Base-by-base conservation (phyloP, 768 basidiomycete genomes). In the Sporobolomyces pararoseus region DNA sequence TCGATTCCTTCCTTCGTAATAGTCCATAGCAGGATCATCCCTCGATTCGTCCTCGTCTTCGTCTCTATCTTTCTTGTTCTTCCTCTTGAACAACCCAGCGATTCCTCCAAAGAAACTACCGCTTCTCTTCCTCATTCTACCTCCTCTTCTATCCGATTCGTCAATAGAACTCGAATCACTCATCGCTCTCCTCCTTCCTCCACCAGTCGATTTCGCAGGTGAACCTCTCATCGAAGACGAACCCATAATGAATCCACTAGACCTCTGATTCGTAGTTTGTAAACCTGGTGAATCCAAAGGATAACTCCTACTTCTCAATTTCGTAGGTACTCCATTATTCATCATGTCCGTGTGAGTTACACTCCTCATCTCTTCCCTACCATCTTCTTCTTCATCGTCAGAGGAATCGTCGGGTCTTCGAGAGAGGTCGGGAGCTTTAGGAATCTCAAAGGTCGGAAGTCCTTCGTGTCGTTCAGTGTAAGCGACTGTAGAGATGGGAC, bases 41-140 rank as follows among this genome's bases (percentile, higher is more conserved):
- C n/a, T 13, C 46, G 10, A 12, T 6, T 23, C 34, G 13, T 46
- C 63, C 42, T 46, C 51, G 23, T 55, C 46, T 32, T 60, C 64
- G 27, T 29, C 52, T 31, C 60, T 46, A n/a, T 61, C 53, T 59
- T 64, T 47, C 50, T 53, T 55, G 29, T 52, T 37, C 46, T 65
- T 57, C 27, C 68, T 49, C 23, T 58, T 44, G 58, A 73, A 73
- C n/a, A 73, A 42, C 37, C n/a, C 35, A 35, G 65, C 68, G 23
- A 73, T 47, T 7, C 68, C 68, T 13, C 72, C 72, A 23, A 73
- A 58, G 63, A 73, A 73, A 34, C 42, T 50, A 3, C 67, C 68
- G 21, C 64, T 49, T 16, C 71, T 35, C 54, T 66, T 68, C 25
- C 63, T 51, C 27, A 37, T 35, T 10, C 63, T 59, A 23, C 2